Conservation (phyloP, 257 asterid species). For the Nicotiana tabacum region DNA sequence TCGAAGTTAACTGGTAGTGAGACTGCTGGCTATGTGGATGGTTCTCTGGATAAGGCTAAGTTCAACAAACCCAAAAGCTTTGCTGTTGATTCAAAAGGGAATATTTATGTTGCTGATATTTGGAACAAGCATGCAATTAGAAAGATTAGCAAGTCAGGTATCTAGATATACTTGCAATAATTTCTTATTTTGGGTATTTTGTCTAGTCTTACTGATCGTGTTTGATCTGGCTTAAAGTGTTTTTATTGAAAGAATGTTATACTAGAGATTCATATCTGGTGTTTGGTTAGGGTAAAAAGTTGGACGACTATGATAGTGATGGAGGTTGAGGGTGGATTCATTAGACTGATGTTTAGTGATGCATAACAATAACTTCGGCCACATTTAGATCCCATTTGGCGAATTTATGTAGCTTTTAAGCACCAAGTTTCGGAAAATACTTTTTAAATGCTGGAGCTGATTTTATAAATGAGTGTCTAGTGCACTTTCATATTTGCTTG, state of each 20-base stretch:
- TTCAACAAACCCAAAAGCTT: constrained; percentile 65
- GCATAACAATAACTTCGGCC: background rate
- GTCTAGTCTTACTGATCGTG: background rate
- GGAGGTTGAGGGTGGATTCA: background rate
- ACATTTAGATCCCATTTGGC: background rate
- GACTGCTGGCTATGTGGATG: constrained; percentile 45
- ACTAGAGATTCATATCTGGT: background rate
- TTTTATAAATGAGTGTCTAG: too few species aligned
- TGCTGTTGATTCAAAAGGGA: constrained; percentile 68
- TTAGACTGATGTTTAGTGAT: background rate
- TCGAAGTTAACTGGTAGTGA: constrained; percentile 59
- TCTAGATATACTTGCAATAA: background rate
- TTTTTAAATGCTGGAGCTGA: too few species aligned
- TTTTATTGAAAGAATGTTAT: background rate
- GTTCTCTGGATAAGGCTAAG: constrained; percentile 55
- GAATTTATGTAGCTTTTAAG: too few species aligned
- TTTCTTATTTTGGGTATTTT: background rate
- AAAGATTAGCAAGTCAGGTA: constrained; percentile 70
- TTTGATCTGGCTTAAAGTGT: background rate
- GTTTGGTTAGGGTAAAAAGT: background rate
- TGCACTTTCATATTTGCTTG: too few species aligned
- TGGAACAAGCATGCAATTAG: constrained; percentile 51
- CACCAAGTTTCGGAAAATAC: too few species aligned
- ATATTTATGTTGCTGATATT: constrained; percentile 68
- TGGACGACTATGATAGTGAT: background rate